Conservation (phyloP, 2,329 filamentous ascomycete species). For the Scopulariopsis brevicaulis region DNA sequence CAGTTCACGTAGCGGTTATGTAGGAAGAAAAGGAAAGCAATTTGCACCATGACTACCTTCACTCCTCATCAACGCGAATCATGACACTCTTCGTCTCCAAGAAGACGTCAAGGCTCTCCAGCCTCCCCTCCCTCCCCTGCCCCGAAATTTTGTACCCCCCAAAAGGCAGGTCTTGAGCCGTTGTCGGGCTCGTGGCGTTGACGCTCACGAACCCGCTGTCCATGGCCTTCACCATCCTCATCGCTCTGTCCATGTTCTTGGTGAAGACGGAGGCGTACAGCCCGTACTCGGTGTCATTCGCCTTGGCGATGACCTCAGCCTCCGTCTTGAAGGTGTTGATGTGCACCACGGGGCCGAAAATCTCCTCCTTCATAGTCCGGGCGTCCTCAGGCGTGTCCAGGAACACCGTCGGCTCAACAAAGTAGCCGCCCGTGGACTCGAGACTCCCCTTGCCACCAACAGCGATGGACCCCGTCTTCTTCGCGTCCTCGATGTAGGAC, state of each 20-base stretch:
- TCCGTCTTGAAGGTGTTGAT: conserved; percentile 84
- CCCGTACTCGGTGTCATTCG: conserved; percentile 76
- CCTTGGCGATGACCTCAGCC: conserved; percentile 73
- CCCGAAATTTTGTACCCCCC: conserved; percentile 76
- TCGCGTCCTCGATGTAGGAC: conserved; percentile 63
- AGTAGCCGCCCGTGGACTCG: conserved; percentile 64
- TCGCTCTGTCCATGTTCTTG: conserved; percentile 44
- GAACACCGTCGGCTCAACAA: conserved; percentile 83
- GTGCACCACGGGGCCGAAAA: conserved; percentile 87
- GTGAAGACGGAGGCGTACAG: conserved; percentile 93
- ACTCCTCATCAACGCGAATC: not conserved
- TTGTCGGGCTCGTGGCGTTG: conserved; percentile 54
- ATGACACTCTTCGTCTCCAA: conserved; percentile 55
- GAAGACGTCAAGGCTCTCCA: conserved; percentile 70
- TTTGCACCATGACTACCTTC: not conserved
- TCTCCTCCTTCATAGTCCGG: conserved; percentile 79
- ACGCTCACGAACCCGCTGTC: conserved; percentile 84
- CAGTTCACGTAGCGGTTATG: not conserved
- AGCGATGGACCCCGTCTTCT: conserved; percentile 65
- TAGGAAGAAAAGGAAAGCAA: not conserved
- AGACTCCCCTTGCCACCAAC: conserved; percentile 64
- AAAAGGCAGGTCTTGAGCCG: conserved; percentile 50
- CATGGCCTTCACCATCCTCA: conserved; percentile 54
- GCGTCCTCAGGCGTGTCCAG: conserved; percentile 78
- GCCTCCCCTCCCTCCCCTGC: conserved; percentile 68